These are phyloP conservation scores for Chlamydomonas sphaeroides DNA, from an alignment of 139 green algal genomes.

Conservation along the genomic window DNA sequence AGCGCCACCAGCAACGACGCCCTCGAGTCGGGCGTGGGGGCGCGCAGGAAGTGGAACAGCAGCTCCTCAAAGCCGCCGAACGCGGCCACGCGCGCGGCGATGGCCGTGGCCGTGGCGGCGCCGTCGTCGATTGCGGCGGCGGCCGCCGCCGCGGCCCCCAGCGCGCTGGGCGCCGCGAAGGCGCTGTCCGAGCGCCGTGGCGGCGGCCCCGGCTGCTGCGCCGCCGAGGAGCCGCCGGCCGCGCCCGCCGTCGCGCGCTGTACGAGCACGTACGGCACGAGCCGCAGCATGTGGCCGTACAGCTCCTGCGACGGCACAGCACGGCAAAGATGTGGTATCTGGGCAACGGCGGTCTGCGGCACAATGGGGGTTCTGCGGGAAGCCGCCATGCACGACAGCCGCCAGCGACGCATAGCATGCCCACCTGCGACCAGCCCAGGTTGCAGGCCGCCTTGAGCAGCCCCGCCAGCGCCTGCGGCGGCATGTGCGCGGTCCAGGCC, in stretches of 20 bases:
- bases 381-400: too few relatives aligned
- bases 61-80: constrained; percentile 52
- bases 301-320: too few relatives aligned
- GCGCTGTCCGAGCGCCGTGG: not conserved
- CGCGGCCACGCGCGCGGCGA: not conserved
- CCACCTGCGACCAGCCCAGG: constrained; percentile 51
- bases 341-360: too few relatives aligned
- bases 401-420: too few relatives aligned
- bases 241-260: constrained; percentile 1
- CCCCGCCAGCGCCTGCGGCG: constrained; percentile 35
- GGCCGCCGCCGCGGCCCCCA: not conserved
- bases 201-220: not conserved
- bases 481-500: constrained; percentile 39
- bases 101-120: not conserved
- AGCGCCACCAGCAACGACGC: constrained; percentile 26
- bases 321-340: too few relatives aligned
- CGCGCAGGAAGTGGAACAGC: constrained; percentile 36
- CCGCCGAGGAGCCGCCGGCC: not conserved
- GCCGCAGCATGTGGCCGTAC: constrained; percentile 49
- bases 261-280: constrained; percentile 58
- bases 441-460: constrained; percentile 63
- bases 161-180: not conserved
- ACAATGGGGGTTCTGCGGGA: too few relatives aligned
- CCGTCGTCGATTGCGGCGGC: not conserved
- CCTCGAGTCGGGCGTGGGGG: constrained; percentile 35